Evolutionary conservation across 352 stramenopile species (phyloP).

Genomic region (Pythium oligandrum): DNA sequence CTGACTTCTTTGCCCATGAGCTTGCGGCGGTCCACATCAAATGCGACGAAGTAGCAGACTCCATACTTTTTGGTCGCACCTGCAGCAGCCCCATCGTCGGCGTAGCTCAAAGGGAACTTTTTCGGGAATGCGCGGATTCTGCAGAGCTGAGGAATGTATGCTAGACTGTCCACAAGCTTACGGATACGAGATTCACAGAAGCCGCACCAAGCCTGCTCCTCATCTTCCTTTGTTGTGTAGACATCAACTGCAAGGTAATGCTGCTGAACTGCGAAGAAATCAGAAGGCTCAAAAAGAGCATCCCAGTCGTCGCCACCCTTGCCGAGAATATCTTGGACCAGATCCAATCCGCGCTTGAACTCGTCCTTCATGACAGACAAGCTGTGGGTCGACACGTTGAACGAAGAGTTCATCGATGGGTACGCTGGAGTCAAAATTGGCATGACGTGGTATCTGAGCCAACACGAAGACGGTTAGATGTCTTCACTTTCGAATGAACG

Average conservation of each 20-base stretch:
- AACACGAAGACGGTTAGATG: no score
- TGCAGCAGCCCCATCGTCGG: slow-evolving; percentile 13
- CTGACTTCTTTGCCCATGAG: slow-evolving; percentile 74
- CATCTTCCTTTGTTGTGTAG: slow-evolving; percentile 80
- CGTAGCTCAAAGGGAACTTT: slow-evolving; percentile 71
- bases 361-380: slow-evolving; percentile 94
- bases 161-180: slow-evolving; percentile 85
- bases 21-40: slow-evolving; percentile 79
- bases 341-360: slow-evolving; percentile 72
- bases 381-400: slow-evolving; percentile 95
- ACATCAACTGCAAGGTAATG: slow-evolving; percentile 92
- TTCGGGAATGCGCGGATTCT: slow-evolving; percentile 82
- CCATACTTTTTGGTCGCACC: slow-evolving; percentile 50
- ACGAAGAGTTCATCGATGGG: slow-evolving; percentile 99
- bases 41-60: slow-evolving; percentile 82
- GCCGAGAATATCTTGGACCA: slow-evolving; percentile 83
- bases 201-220: slow-evolving; percentile 91
- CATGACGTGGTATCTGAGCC: slow-evolving; percentile 92
- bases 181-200: slow-evolving; percentile 93
- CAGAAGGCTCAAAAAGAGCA: slow-evolving; percentile 72
- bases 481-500: no score
- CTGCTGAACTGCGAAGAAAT: slow-evolving; percentile 87
- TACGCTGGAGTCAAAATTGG: slow-evolving; percentile 99
- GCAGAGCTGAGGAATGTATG: slow-evolving; percentile 77
- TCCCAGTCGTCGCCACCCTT: slow-evolving; percentile 80